Percentiles rank a stretch among this genome's conserved stretches.
Conservation (phyloP, 208 protist genomes). For the Crithidia acanthocephali region DNA sequence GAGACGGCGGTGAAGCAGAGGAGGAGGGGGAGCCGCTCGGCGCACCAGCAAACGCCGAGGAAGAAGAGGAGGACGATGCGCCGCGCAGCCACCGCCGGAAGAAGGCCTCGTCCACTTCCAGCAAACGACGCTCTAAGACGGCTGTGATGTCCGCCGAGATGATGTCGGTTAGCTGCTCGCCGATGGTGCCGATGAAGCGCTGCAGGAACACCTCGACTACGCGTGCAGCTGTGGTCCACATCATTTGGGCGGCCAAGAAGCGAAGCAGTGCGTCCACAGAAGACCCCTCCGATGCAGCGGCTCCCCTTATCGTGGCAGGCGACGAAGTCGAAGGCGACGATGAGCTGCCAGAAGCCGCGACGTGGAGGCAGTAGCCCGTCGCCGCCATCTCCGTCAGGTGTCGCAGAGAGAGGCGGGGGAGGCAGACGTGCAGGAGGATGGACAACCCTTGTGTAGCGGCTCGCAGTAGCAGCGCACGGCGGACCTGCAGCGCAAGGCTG, state of each 20-base stretch:
- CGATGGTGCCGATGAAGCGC: constrained; percentile 5
- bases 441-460: constrained; percentile 18
- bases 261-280: constrained; percentile 23
- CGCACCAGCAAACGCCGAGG: background rate
- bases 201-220: constrained; percentile 26
- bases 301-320: background rate
- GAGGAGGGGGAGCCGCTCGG: background rate
- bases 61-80: too few relatives aligned
- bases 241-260: constrained; percentile 26
- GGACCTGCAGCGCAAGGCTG: background rate
- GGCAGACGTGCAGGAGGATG: constrained; percentile 26
- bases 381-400: constrained; percentile 23
- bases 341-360: background rate
- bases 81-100: constrained; percentile 40
- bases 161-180: constrained; percentile 7
- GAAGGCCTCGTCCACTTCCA: constrained; percentile 62
- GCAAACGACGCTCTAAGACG: constrained; percentile 37
- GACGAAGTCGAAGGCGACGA: background rate
- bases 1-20: background rate
- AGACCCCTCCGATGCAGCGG: background rate
- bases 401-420: constrained; percentile 24
- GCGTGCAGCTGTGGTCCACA: constrained; percentile 16
- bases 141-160: constrained; percentile 35
- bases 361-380: constrained; percentile 8
- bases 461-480: constrained; percentile 26